These are phyloP conservation scores for Tuber melanosporum DNA, from an alignment of 495 filamentous ascomycete species.

Conservation along the genomic window DNA sequence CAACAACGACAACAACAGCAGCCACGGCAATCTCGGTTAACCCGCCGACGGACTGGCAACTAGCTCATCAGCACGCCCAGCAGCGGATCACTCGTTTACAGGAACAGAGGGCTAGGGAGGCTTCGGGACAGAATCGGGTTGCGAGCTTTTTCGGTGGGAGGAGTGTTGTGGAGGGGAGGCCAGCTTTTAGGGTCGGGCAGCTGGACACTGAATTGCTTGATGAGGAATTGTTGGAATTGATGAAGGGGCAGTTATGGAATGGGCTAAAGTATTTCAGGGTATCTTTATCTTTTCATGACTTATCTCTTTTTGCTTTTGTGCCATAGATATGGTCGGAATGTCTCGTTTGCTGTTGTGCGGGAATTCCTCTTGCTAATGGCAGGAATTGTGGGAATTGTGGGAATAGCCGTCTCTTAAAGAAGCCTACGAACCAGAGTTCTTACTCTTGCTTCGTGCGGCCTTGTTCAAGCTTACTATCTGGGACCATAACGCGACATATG, in stretches of 20 bases:
- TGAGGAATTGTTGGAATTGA: conserved; percentile 78
- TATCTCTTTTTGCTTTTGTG: conserved; percentile 5
- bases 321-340: conserved; percentile 11
- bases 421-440: conserved; percentile 66
- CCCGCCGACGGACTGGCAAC: conserved; percentile 36
- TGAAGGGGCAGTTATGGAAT: conserved; percentile 82
- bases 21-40: conserved; percentile 18
- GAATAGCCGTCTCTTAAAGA: conserved; percentile 45
- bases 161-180: conserved; percentile 67
- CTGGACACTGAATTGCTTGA: conserved; percentile 94
- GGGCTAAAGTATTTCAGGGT: conserved; percentile 81
- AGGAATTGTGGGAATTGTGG: conserved; percentile 7
- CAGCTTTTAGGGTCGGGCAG: conserved; percentile 89
- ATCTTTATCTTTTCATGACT: conserved; percentile 41
- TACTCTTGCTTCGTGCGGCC: conserved; percentile 64
- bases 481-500: conserved; percentile 93
- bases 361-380: conserved; percentile 1
- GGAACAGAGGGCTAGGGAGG: conserved; percentile 22
- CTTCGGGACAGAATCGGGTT: conserved; percentile 18
- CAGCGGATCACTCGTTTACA: conserved; percentile 34
- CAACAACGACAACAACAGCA: conserved; percentile 6
- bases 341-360: background rate
- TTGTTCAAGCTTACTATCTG: conserved; percentile 94
- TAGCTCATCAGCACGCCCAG: conserved; percentile 38
- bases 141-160: conserved; percentile 50